Evolutionary conservation across 495 filamentous ascomycete genomes (phyloP).

Genomic region (Xylaria nigripes): DNA sequence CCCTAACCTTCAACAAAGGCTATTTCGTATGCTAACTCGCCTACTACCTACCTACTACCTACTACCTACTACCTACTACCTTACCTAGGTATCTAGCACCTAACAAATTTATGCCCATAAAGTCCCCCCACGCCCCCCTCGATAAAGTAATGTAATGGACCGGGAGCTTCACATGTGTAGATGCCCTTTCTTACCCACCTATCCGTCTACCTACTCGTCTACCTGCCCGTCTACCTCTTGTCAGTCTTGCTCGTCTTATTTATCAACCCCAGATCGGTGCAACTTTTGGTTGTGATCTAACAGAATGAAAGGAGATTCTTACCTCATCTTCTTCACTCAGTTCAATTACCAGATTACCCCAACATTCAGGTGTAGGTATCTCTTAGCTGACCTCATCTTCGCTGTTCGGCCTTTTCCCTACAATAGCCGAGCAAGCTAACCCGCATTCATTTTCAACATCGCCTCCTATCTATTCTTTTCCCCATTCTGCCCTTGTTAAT

Average conservation of each 20-base stretch:
- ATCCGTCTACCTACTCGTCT: too few species aligned
- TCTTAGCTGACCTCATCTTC: background rate
- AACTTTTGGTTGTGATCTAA: background rate
- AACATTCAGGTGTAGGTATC: background rate
- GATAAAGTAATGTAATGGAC: too few species aligned
- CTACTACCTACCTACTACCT: too few species aligned
- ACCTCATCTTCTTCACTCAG: background rate
- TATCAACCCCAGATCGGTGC: background rate
- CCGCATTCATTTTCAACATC: background rate
- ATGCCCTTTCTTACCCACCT: too few species aligned
- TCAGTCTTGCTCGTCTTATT: background rate
- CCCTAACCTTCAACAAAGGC: too few species aligned
- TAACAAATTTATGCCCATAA: too few species aligned
- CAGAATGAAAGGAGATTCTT: background rate
- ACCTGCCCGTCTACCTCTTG: too few species aligned
- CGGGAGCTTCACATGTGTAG: too few species aligned
- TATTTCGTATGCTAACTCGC: too few species aligned
- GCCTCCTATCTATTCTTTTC: background rate
- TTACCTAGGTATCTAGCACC: too few species aligned
- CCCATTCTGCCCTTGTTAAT: background rate
- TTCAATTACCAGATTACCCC: background rate
- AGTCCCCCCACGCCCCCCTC: too few species aligned
- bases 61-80: too few species aligned
- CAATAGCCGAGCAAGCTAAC: background rate
- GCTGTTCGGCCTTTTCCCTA: background rate